These are phyloP conservation scores for Zarea fungicola DNA, from an alignment of 2,329 filamentous ascomycete genomes.

Conservation along the genomic window DNA sequence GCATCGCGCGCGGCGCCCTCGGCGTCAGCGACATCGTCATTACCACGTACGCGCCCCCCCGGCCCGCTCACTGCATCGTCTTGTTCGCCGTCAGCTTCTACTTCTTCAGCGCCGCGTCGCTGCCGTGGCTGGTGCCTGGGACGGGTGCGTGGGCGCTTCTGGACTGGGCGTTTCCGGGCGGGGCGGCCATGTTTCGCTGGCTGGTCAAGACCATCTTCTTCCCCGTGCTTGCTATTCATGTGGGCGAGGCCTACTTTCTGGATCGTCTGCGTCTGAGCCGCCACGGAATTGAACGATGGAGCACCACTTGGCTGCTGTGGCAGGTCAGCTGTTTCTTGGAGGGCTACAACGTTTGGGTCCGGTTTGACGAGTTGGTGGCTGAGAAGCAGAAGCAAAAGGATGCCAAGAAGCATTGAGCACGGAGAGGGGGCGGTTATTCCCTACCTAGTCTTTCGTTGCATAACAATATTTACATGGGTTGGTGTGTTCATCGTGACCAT, in stretches of 20 bases:
- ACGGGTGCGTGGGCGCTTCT: conserved; percentile 45
- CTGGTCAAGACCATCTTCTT: conserved; percentile 54
- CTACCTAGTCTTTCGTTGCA: too few relatives aligned
- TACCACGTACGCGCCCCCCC: conserved; percentile 35
- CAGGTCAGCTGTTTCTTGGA: conserved; percentile 47
- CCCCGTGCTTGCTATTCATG: conserved; percentile 60
- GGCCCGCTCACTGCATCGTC: conserved; percentile 43
- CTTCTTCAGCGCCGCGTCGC: conserved; percentile 43
- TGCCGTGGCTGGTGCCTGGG: conserved; percentile 47
- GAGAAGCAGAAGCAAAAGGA: conserved; percentile 32
- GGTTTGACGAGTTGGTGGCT: conserved; percentile 38
- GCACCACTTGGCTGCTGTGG: conserved; percentile 52
- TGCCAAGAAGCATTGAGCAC: conserved; percentile 28
- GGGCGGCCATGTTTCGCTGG: conserved; percentile 52
- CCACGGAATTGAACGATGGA: conserved; percentile 42
- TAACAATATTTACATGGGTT: too few relatives aligned
- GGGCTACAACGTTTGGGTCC: conserved; percentile 43
- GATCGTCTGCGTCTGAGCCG: conserved; percentile 41
- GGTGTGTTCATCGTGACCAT: neutral
- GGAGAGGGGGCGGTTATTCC: too few relatives aligned
- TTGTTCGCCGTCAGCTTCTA: conserved; percentile 52
- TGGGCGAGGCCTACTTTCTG: conserved; percentile 54
- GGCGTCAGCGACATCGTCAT: conserved; percentile 48
- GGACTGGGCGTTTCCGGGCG: conserved; percentile 49
- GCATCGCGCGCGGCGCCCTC: conserved; percentile 52